Evolutionary conservation across 2,329 filamentous ascomycete genomes (phyloP).

Genomic region (Cercospora sojina): DNA sequence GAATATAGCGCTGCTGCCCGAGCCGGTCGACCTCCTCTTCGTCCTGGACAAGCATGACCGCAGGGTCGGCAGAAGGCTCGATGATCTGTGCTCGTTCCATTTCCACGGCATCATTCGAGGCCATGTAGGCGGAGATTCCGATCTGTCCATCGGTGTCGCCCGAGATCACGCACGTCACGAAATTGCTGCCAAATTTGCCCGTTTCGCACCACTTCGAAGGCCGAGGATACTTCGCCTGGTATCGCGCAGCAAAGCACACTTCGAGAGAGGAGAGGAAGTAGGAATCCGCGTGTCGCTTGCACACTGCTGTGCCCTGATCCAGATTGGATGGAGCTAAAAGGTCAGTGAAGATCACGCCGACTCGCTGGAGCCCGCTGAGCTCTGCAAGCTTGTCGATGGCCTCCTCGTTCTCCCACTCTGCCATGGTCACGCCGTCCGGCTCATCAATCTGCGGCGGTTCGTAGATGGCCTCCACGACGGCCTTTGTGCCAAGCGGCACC

Average conservation of each 20-base stretch:
- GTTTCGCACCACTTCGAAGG: slow-evolving; percentile 96
- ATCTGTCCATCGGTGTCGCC: slow-evolving; percentile 89
- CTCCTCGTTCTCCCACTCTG: slow-evolving; percentile 80
- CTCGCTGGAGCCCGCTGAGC: slow-evolving; percentile 79
- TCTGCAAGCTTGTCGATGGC: slow-evolving; percentile 77
- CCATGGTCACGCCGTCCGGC: slow-evolving; percentile 79
- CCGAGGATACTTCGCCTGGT: slow-evolving; percentile 86
- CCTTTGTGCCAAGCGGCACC: slow-evolving; percentile 91
- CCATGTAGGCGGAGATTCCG: slow-evolving; percentile 86
- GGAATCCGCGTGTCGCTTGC: slow-evolving; percentile 93
- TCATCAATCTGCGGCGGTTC: slow-evolving; percentile 92
- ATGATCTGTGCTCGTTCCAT: slow-evolving; percentile 96
- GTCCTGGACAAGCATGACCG: slow-evolving; percentile 88
- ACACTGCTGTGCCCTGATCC: slow-evolving; percentile 79
- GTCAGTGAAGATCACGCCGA: slow-evolving; percentile 95
- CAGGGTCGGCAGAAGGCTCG: slow-evolving; percentile 89
- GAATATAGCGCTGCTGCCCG: slow-evolving; percentile 79
- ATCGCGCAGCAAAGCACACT: slow-evolving; percentile 80
- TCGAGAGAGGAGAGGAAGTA: slow-evolving; percentile 93
- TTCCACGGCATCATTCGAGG: slow-evolving; percentile 91
- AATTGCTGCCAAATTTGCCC: slow-evolving; percentile 89
- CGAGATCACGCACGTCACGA: slow-evolving; percentile 94
- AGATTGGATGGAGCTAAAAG: slow-evolving; percentile 69
- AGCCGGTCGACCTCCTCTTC: slow-evolving; percentile 79
- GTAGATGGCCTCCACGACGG: slow-evolving; percentile 94